These are phyloP conservation scores for Solanum sitiens DNA, from an alignment of 257 asterid genomes.

Conservation along the genomic window DNA sequence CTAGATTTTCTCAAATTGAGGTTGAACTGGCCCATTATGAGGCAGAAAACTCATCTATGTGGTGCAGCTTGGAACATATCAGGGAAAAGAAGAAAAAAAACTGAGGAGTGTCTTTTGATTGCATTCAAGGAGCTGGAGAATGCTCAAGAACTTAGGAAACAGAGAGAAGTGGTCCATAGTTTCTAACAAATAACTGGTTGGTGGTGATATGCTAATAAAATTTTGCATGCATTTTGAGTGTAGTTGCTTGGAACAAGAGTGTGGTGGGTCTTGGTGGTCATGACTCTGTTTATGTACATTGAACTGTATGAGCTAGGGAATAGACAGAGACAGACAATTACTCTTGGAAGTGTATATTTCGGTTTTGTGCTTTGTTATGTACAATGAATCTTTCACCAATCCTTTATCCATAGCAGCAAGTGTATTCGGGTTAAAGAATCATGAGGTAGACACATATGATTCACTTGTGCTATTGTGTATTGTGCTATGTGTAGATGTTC, in stretches of 20 bases:
- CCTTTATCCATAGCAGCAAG: background rate
- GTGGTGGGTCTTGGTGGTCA: background rate
- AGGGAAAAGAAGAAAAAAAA: conserved; percentile 8
- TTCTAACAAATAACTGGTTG: background rate
- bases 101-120: conserved; percentile 7
- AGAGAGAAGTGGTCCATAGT: background rate
- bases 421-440: background rate
- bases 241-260: background rate
- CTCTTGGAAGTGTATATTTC: background rate
- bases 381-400: background rate
- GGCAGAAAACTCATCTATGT: conserved; percentile 8
- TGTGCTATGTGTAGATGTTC: background rate
- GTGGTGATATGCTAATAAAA: background rate
- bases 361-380: background rate
- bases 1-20: conserved; percentile 19
- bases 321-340: background rate
- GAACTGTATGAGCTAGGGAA: background rate
- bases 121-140: conserved; percentile 22
- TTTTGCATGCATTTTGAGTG: background rate
- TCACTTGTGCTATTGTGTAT: background rate
- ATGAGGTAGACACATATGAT: background rate
- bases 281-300: background rate
- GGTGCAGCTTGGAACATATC: conserved; percentile 8
- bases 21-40: conserved; percentile 20
- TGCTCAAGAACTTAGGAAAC: conserved; percentile 8